Evolutionary conservation across 192 early-diverging fungal species (phyloP).

Genomic region (Podila clonocystis): DNA sequence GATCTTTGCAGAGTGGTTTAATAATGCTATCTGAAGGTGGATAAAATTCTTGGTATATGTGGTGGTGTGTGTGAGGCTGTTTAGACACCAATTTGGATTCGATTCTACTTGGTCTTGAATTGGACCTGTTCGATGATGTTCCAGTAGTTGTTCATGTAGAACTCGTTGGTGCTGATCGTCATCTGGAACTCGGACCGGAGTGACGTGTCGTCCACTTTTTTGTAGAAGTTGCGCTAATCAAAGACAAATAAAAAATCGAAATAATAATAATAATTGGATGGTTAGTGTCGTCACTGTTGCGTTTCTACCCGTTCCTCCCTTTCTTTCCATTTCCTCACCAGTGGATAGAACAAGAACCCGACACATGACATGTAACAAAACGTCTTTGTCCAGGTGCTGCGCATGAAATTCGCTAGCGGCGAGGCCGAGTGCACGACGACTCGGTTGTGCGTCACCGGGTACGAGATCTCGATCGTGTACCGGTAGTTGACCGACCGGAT

Average conservation of each 20-base stretch:
- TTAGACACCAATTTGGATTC: too few species aligned
- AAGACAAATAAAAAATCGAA: not conserved
- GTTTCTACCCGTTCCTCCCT: too few species aligned
- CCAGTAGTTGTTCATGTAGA: constrained; percentile 32
- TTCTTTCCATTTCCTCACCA: constrained; percentile 13
- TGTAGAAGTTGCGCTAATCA: constrained; percentile 39
- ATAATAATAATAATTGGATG: not conserved
- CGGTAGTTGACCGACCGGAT: constrained; percentile 45
- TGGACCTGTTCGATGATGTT: constrained; percentile 46
- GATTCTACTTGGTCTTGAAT: constrained; percentile 18
- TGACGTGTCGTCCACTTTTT: constrained; percentile 27
- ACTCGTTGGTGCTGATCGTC: constrained; percentile 36
- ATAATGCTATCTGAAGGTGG: too few species aligned
- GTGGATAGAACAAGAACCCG: constrained; percentile 43
- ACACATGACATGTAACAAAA: constrained; percentile 36
- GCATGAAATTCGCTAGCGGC: constrained; percentile 34
- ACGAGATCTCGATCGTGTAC: constrained; percentile 50
- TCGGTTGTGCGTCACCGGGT: constrained; percentile 37
- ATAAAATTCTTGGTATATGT: too few species aligned
- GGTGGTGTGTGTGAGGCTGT: too few species aligned
- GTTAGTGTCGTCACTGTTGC: not conserved
- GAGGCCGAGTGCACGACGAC: constrained; percentile 38
- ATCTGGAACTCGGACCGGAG: constrained; percentile 50
- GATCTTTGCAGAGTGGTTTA: too few species aligned
- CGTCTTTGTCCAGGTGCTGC: constrained; percentile 28